phyloP scores from a whole-genome alignment of 495 filamentous ascomycete genomes.

The Penicillium verhagenii region DNA sequence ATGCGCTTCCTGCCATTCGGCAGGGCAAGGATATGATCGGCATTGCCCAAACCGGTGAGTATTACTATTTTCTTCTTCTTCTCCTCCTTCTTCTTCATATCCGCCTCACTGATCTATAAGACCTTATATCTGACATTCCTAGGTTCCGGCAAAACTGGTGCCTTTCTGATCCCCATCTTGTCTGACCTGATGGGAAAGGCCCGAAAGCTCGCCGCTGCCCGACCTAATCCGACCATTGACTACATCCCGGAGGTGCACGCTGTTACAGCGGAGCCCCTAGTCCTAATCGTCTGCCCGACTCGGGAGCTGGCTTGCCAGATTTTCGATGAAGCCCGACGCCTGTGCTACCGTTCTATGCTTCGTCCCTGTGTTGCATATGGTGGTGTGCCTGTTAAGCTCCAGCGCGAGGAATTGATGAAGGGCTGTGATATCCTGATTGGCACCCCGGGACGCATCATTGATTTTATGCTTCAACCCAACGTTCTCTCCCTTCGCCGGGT shows the following conservation, averaged over 20 bases:
- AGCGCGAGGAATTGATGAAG: slow-evolving; percentile 67
- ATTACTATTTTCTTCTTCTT: no score
- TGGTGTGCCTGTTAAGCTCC: slow-evolving; percentile 65
- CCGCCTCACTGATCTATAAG: neutral
- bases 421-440: slow-evolving; percentile 90
- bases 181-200: slow-evolving; percentile 94
- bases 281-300: slow-evolving; percentile 80
- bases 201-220: slow-evolving; percentile 73
- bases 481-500: slow-evolving; percentile 73
- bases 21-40: slow-evolving; percentile 76
- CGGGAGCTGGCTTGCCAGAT: slow-evolving; percentile 92
- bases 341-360: slow-evolving; percentile 92
- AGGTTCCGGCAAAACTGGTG: slow-evolving; percentile 97
- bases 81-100: no score
- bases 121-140: neutral
- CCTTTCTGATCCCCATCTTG: slow-evolving; percentile 85
- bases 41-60: slow-evolving; percentile 87
- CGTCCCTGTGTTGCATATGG: slow-evolving; percentile 92
- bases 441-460: slow-evolving; percentile 80
- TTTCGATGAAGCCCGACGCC: slow-evolving; percentile 85
- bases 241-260: slow-evolving; percentile 40
- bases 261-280: slow-evolving; percentile 76
- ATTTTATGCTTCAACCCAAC: slow-evolving; percentile 71
- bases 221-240: slow-evolving; percentile 56
- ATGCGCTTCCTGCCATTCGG: slow-evolving; percentile 73